Conservation (phyloP, 2,329 filamentous ascomycete species). For the Podosphaera xanthii region DNA sequence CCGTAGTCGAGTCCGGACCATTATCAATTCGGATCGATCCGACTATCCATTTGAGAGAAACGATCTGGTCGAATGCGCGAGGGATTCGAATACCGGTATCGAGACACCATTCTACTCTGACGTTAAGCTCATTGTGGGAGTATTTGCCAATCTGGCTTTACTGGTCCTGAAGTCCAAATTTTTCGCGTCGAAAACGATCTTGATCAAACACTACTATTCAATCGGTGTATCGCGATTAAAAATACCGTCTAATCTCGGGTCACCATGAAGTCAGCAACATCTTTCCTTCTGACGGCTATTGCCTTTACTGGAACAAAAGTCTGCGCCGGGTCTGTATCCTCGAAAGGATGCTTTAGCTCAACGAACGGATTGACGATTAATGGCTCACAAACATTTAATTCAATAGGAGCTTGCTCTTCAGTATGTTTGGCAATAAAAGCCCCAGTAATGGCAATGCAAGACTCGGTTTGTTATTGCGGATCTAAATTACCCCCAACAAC, state of each 20-base stretch:
- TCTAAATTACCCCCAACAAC: constrained; percentile 9
- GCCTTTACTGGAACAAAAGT: not conserved
- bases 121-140: not conserved
- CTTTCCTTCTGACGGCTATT: not conserved
- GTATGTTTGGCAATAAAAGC: constrained; percentile 7
- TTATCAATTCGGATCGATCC: not conserved
- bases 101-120: not conserved
- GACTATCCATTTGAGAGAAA: not conserved
- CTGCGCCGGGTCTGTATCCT: not conserved
- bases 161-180: not conserved
- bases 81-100: not conserved
- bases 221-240: not conserved
- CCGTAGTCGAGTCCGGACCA: not conserved
- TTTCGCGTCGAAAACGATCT: not conserved
- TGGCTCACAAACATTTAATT: constrained; percentile 11
- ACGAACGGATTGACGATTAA: constrained; percentile 10
- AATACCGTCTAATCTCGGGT: not conserved
- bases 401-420: constrained; percentile 10
- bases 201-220: not conserved
- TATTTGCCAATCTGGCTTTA: not conserved
- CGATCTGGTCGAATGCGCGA: not conserved
- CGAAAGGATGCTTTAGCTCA: constrained; percentile 13
- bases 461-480: constrained; percentile 14
- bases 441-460: constrained; percentile 10
- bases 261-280: not conserved